Evolutionary conservation across 192 early-diverging fungal species (phyloP), one percentile per base, ranked within the genome.

Genomic region (Globomyces pollinis-pini): DNA sequence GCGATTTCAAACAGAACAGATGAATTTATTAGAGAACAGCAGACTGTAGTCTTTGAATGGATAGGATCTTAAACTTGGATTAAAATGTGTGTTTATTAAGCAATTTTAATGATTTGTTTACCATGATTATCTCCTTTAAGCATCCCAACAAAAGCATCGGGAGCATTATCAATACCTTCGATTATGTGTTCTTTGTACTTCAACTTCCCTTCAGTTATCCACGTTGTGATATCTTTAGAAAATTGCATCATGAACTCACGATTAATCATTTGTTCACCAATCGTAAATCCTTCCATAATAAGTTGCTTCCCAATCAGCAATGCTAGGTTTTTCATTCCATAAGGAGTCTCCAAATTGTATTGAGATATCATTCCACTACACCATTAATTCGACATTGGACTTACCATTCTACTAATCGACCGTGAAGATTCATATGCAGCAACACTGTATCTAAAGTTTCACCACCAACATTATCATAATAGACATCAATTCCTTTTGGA

Each of bases 401-500:
- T n/a, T n/a, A n/a, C n/a, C 78, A 87, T 5, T 72, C 74, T 16
- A 83, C 52, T 50, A 93, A 75, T 43, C 91, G 78, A 3, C 78
- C 88, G 51, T 69, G 59, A 2, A 12, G 16, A 68, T 91, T 91
- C 65, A 85, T 70, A 24, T 74, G 59, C 12, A 66, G 61, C 16
- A 94, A 66, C 5, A 73, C 86, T 16, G 75, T 76, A 16, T 93
- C 89, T 8, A 94, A 73, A 52, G 76, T 78, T 65, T 87, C 82
- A 34, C 91, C 92, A 44, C 85, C 87, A 20, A 92, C 87, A 33
- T 87, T 79, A 42, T 93, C 89, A 69, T 83, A 91, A 62, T 92
- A 92, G 13, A 93, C 79, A 61, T 94, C 91, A 44, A 94, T 78
- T 35, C 92, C 90, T 9, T 87, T 65, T 18, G 90, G 90, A 30